phyloP scores from a whole-genome alignment of 2,329 filamentous ascomycete species.

The Plectosphaerella plurivora region DNA sequence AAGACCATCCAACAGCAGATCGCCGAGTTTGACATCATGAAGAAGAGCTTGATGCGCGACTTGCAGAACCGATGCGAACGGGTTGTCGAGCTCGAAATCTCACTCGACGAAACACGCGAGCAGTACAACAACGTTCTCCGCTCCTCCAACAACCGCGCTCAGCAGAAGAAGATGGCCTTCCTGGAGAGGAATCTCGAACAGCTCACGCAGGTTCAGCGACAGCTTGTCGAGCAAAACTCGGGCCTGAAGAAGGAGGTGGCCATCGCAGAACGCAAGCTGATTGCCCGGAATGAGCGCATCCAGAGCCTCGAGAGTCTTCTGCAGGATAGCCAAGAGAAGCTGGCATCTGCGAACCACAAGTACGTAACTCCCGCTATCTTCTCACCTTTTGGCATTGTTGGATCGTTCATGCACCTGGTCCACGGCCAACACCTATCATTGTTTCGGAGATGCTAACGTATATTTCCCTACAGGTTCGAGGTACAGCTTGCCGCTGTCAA shows the following conservation, averaged over 20 bases:
- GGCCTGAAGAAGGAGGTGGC: conserved; percentile 98
- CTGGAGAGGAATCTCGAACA: conserved; percentile 97
- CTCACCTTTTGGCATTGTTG: neutral
- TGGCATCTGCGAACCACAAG: conserved; percentile 96
- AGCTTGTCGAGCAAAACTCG: conserved; percentile 96
- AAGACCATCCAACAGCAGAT: conserved; percentile 98
- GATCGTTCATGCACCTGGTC: neutral
- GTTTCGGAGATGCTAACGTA: conserved; percentile 2
- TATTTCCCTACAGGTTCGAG: conserved; percentile 68
- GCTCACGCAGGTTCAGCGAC: conserved; percentile 92
- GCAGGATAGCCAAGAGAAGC: conserved; percentile 97
- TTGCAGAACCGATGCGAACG: conserved; percentile 97
- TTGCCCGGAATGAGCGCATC: conserved; percentile 94
- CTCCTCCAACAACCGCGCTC: conserved; percentile 94
- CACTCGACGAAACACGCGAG: conserved; percentile 92
- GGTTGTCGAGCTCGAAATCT: conserved; percentile 97
- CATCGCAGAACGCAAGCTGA: conserved; percentile 95
- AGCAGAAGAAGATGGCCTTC: conserved; percentile 99
- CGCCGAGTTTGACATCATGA: conserved; percentile 98
- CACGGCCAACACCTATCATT: no score
- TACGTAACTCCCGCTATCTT: conserved; percentile 42
- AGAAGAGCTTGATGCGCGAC: conserved; percentile 99
- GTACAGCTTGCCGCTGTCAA: conserved; percentile 95
- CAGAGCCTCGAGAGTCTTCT: conserved; percentile 87
- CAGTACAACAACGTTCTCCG: conserved; percentile 98